Evolutionary conservation across 805 yeast genomes (phyloP), one percentile per base, ranked within the genome.

Genomic region (Zygoascus flipseniorum): DNA sequence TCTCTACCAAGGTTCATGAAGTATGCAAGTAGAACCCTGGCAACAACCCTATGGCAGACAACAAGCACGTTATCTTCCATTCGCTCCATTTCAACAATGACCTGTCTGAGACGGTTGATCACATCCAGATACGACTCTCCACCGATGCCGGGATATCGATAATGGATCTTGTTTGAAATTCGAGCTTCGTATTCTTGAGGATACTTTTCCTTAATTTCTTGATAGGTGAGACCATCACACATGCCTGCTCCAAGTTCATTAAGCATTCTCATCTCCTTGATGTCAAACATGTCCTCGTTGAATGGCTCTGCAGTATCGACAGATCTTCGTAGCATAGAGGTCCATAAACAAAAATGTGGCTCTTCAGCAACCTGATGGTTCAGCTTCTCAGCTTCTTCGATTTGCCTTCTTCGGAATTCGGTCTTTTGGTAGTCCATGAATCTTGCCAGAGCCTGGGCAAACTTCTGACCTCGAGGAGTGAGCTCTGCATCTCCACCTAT

Each of bases 91-190:
- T 92, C 99, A 11, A 89, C 89, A 57, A 92, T 92, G 18, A 92
- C 80, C 1, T 97, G 95, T 56, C 95, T 76, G 53, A 92, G 75
- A 57, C 99, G 76, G 59, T 89, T 88, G 63, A 93, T 85, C 11
- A 93, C 99, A 69, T 92, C 98, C 60, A 92, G 71, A 62, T 92
- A 92, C 0, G 96, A 86, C 69, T 92, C 99, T 16, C 99, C 99
- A 8, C 98, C 97, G 49, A 89, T 86, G 3, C 99, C 99, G 1
- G 98, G 99, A 65, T 92, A 92, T 56, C 99, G 75, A 69, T 92
- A 92, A 16, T 84, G 75, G 61, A 92, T 75, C 69, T 92, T 92
- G 68, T 89, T 85, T 43, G 76, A 73, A 60, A 88, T 70, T 54
- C 98, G 78, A 16, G 89, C 78, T 43, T 78, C 80, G 65, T 84